Evolutionary conservation across 306 rosid genomes (phyloP).

Genomic region (Vachellia collinsii): DNA sequence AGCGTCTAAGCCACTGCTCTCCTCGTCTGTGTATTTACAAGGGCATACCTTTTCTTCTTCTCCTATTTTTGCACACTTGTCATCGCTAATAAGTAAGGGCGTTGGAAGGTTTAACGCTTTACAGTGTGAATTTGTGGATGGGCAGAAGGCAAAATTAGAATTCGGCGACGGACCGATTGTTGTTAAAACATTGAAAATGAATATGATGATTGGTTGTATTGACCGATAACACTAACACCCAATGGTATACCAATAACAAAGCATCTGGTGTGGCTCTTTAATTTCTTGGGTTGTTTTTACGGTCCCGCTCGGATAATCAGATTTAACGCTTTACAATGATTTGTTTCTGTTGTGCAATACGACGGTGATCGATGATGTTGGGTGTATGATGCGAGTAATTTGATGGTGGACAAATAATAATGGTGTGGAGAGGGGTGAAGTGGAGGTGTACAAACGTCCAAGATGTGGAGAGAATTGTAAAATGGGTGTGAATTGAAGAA

Average conservation of each 20-base stretch:
- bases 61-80: neutral
- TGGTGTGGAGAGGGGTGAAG: neutral
- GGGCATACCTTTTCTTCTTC: neutral
- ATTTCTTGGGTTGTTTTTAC: conserved; percentile 30
- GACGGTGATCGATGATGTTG: neutral
- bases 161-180: conserved; percentile 22
- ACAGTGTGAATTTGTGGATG: conserved; percentile 34
- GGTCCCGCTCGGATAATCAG: neutral
- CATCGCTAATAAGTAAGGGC: neutral
- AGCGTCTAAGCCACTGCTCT: conserved; percentile 49
- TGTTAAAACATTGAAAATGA: neutral
- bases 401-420: neutral
- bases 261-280: conserved; percentile 11
- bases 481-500: neutral
- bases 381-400: neutral
- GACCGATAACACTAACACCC: neutral
- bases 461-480: neutral
- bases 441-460: neutral
- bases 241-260: neutral
- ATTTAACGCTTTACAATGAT: neutral
- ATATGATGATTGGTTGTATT: conserved; percentile 1
- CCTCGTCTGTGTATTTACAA: neutral
- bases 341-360: neutral
- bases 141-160: conserved; percentile 46
- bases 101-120: conserved; percentile 37